A percentile compares a stretch with the other conserved stretches of the same genome.
Evolutionary conservation across 1,284 basidiomycete genomes (phyloP).

Genomic region (Pseudozyma thailandica): DNA sequence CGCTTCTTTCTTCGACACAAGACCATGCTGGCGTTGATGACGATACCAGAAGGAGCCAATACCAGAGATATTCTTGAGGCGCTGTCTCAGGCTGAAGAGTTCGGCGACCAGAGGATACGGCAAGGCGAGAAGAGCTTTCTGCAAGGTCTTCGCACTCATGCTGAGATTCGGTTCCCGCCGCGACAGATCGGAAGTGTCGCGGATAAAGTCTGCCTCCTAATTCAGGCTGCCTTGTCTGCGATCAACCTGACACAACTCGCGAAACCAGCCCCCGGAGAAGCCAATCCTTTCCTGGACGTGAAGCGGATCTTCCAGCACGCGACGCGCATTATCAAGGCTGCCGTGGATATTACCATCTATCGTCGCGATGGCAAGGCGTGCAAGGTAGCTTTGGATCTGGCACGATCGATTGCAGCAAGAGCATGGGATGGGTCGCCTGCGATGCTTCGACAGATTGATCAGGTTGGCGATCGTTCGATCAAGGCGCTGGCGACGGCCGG

Average conservation of each 20-base stretch:
- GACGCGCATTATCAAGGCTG: slow-evolving; percentile 42
- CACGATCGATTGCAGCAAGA: slow-evolving; percentile 74
- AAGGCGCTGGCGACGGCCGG: slow-evolving; percentile 51
- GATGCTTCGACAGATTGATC: slow-evolving; percentile 80
- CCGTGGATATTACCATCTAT: slow-evolving; percentile 44
- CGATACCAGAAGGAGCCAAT: slow-evolving; percentile 16
- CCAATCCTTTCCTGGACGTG: slow-evolving; percentile 35
- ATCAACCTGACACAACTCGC: slow-evolving; percentile 42
- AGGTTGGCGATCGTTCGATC: slow-evolving; percentile 79
- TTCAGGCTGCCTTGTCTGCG: slow-evolving; percentile 51
- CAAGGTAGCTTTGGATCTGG: slow-evolving; percentile 47
- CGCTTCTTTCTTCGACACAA: slow-evolving; percentile 52
- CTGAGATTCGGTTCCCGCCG: slow-evolving; percentile 59
- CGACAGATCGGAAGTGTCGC: slow-evolving; percentile 36
- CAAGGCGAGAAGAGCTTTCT: slow-evolving; percentile 65
- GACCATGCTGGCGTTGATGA: slow-evolving; percentile 50
- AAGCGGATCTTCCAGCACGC: slow-evolving; percentile 44
- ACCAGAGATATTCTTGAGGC: slow-evolving; percentile 39
- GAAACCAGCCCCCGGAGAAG: slow-evolving; percentile 24
- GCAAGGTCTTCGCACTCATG: slow-evolving; percentile 24
- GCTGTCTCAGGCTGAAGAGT: slow-evolving; percentile 62
- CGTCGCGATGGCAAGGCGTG: slow-evolving; percentile 43
- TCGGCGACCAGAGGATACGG: slow-evolving; percentile 62
- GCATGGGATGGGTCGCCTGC: slow-evolving; percentile 85
- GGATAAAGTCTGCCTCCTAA: slow-evolving; percentile 58